Evolutionary conservation across 1,284 basidiomycete genomes (phyloP).

Genomic region (Austroboletus niveus): DNA sequence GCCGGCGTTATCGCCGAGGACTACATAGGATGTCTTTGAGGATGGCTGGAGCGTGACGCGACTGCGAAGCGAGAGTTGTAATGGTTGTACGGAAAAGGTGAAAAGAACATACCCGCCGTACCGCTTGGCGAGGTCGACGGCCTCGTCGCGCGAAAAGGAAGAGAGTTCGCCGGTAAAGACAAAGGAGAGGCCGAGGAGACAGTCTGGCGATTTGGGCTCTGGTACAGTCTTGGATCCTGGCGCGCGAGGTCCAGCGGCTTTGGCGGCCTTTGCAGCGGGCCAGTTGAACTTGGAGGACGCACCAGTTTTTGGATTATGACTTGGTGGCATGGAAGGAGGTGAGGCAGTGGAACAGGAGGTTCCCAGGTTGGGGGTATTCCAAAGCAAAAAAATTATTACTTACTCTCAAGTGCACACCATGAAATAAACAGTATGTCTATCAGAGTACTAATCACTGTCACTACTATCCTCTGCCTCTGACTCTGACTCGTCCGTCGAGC

Average conservation of each 20-base stretch:
- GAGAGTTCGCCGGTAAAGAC: slow-evolving; percentile 95
- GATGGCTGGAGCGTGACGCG: slow-evolving; percentile 88
- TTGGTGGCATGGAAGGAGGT: slow-evolving; percentile 8
- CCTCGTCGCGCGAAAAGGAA: slow-evolving; percentile 87
- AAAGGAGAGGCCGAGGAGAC: slow-evolving; percentile 84
- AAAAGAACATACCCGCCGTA: slow-evolving; percentile 75
- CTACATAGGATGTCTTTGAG: slow-evolving; percentile 86
- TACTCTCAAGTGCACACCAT: no score
- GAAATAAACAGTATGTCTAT: not conserved
- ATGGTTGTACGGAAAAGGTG: not conserved
- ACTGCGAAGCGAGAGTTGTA: slow-evolving; percentile 37
- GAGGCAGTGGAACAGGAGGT: not conserved
- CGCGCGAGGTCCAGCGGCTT: slow-evolving; percentile 67
- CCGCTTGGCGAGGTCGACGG: slow-evolving; percentile 85
- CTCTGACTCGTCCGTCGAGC: slow-evolving; percentile 27
- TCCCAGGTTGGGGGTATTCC: not conserved
- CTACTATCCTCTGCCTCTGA: slow-evolving; percentile 17
- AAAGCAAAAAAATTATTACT: no score
- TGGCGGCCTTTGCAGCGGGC: slow-evolving; percentile 63
- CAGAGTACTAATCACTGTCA: slow-evolving; percentile 27
- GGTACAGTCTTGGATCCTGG: slow-evolving; percentile 86
- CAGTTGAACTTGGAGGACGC: slow-evolving; percentile 45
- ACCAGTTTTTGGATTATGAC: not conserved
- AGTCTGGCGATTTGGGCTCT: slow-evolving; percentile 67
- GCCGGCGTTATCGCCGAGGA: slow-evolving; percentile 88